These are phyloP conservation scores for Saccharomyces hybrid DNA, from an alignment of 1,139 yeast species.

Conservation along the genomic window DNA sequence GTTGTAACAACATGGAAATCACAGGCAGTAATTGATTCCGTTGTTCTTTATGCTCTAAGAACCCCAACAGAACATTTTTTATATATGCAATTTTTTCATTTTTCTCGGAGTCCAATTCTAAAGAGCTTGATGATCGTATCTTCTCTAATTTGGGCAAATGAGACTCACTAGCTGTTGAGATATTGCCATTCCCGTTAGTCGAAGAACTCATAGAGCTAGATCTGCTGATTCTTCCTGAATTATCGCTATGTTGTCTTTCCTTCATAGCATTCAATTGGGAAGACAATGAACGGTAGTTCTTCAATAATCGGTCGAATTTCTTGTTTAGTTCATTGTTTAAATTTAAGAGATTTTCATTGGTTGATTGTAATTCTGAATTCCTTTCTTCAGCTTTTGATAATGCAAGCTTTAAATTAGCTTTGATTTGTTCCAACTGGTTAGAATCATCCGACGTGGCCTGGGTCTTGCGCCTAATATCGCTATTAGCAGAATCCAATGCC, in stretches of 20 bases:
- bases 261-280: constrained; percentile 44
- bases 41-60: constrained; percentile 87
- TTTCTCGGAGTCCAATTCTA: constrained; percentile 24
- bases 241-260: constrained; percentile 25
- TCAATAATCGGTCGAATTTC: constrained; percentile 58
- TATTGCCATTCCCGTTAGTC: constrained; percentile 4
- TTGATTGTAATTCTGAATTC: constrained; percentile 47
- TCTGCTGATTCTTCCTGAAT: constrained; percentile 21
- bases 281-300: constrained; percentile 53
- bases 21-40: constrained; percentile 80
- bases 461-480: constrained; percentile 21
- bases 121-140: constrained; percentile 7
- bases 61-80: constrained; percentile 81
- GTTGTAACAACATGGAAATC: constrained; percentile 60
- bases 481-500: constrained; percentile 19
- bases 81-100: constrained; percentile 59
- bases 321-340: constrained; percentile 60
- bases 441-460: constrained; percentile 22
- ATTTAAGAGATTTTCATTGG: constrained; percentile 51
- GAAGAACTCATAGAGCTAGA: constrained; percentile 21
- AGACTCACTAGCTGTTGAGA: constrained; percentile 4
- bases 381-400: constrained; percentile 44
- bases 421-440: constrained; percentile 28
- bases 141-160: constrained; percentile 8
- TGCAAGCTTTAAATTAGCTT: constrained; percentile 44